These are phyloP conservation scores for Allomyces javanicus DNA, from an alignment of 192 early-diverging fungal species.

Conservation along the genomic window DNA sequence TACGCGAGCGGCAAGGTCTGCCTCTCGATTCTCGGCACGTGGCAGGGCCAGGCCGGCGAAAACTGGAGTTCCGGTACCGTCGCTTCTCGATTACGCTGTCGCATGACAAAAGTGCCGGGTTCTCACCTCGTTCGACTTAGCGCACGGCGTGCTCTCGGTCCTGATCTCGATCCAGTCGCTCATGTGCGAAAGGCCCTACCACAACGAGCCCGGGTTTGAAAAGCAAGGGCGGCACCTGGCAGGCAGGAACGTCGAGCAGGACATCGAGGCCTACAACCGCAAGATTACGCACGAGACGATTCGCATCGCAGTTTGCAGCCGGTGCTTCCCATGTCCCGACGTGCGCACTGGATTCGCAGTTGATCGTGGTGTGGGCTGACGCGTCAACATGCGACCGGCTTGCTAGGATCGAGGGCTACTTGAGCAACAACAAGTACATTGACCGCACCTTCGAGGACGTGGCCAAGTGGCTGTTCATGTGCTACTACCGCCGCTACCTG, in stretches of 20 bases:
- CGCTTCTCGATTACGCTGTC: no score
- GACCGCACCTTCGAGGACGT: constrained; percentile 21
- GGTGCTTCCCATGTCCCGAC: no score
- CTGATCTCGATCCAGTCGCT: constrained; percentile 39
- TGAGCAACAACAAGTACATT: background rate
- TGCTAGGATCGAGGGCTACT: no score
- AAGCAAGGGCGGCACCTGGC: constrained; percentile 4
- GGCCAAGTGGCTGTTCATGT: constrained; percentile 32
- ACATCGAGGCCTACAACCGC: constrained; percentile 30
- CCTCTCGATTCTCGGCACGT: constrained; percentile 39
- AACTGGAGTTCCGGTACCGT: constrained; percentile 15
- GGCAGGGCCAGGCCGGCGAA: constrained; percentile 29
- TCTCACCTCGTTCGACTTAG: constrained; percentile 7
- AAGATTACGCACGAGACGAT: constrained; percentile 45
- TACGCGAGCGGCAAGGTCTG: constrained; percentile 32
- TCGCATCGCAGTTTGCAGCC: constrained; percentile 25
- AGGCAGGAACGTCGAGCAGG: constrained; percentile 3
- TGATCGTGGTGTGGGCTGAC: no score
- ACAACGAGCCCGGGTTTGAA: constrained; percentile 44
- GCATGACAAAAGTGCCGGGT: no score
- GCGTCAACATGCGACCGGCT: no score
- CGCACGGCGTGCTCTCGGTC: constrained; percentile 37
- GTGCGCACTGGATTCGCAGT: no score
- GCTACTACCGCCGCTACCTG: constrained; percentile 31
- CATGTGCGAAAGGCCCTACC: constrained; percentile 27